Evolutionary conservation across 1,139 yeast species (phyloP).

Genomic region (Zygoascus hellenicus): DNA sequence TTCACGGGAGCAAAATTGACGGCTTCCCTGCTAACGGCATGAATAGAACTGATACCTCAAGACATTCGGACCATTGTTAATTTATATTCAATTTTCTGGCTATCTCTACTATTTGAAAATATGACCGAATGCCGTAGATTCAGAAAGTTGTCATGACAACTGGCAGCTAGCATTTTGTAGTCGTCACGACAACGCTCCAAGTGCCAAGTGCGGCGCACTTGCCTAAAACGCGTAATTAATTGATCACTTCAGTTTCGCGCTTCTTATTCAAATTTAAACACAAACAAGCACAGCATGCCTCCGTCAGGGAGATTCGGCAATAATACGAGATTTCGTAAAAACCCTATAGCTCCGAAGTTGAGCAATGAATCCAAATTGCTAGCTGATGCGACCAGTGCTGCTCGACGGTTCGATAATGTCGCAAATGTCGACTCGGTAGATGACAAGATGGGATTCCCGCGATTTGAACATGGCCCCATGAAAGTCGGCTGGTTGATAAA

Average conservation of each 20-base stretch:
- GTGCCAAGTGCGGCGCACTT: neutral
- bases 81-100: too few species aligned
- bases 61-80: too few species aligned
- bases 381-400: slow-evolving; percentile 32
- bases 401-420: slow-evolving; percentile 25
- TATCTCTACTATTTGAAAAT: too few species aligned
- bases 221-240: slow-evolving; percentile 4
- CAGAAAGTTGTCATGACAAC: too few species aligned
- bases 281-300: neutral
- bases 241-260: neutral
- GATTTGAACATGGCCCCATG: slow-evolving; percentile 67
- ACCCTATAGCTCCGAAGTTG: slow-evolving; percentile 6
- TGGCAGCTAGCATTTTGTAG: too few species aligned
- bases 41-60: too few species aligned
- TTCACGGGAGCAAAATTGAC: too few species aligned
- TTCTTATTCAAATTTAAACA: neutral
- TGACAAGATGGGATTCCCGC: slow-evolving; percentile 75
- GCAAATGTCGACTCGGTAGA: slow-evolving; percentile 42
- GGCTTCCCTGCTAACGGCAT: too few species aligned
- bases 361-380: slow-evolving; percentile 15
- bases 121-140: too few species aligned
- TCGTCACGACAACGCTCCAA: too few species aligned
- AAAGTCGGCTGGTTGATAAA: slow-evolving; percentile 84
- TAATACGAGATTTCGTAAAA: slow-evolving; percentile 6
- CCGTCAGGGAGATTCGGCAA: slow-evolving; percentile 3